phyloP scores from a whole-genome alignment of 345 rosid species.

The Viola odorata region DNA sequence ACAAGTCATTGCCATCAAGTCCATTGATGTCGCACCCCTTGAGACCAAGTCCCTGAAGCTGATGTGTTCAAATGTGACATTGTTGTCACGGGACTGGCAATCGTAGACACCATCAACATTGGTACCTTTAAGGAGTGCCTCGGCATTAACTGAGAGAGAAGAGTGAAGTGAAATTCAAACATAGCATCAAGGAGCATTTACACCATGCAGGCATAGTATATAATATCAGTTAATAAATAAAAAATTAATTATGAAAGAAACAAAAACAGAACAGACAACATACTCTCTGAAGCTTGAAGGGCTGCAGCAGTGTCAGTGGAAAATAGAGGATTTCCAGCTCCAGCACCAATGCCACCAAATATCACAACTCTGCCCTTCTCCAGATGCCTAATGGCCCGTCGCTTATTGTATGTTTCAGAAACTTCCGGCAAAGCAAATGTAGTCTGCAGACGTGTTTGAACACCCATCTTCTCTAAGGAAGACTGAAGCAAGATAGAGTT shows the following conservation, averaged over 20 bases:
- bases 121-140: constrained; percentile 78
- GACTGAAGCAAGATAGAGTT: constrained; percentile 80
- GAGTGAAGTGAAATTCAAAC: background rate
- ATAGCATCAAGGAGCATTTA: too few species aligned
- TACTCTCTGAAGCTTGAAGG: constrained; percentile 86
- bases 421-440: constrained; percentile 67
- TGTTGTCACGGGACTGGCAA: constrained; percentile 50
- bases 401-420: constrained; percentile 76
- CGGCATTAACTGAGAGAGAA: constrained; percentile 59
- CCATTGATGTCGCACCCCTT: constrained; percentile 66
- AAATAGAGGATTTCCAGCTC: constrained; percentile 80
- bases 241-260: background rate
- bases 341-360: constrained; percentile 89
- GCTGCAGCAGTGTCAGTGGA: constrained; percentile 89
- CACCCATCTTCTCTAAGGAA: constrained; percentile 70
- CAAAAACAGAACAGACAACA: constrained; percentile 3
- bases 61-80: constrained; percentile 56
- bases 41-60: constrained; percentile 61
- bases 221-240: background rate
- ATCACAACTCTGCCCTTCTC: constrained; percentile 94
- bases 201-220: background rate
- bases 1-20: constrained; percentile 67
- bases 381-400: constrained; percentile 70
- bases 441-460: constrained; percentile 74
- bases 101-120: constrained; percentile 74